Base-by-base conservation (phyloP, 495 filamentous ascomycete species). In the Xylaria grammica region DNA sequence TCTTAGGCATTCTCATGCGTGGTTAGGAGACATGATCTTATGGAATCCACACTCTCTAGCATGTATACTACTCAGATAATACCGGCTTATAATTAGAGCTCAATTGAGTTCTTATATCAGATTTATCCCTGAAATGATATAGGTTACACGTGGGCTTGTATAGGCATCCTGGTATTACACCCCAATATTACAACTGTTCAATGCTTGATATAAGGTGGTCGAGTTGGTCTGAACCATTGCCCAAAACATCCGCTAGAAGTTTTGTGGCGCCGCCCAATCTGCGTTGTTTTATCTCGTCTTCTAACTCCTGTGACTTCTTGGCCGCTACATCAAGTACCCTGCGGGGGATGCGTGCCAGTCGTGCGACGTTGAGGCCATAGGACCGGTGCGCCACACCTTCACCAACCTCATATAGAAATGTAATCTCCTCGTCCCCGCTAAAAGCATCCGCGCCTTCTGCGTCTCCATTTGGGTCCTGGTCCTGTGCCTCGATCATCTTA, bases 281-380 rank as follows among this genome's bases (percentile, higher is more conserved):
- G 65, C 86, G 85, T 65, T 79, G 80, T 67, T 81, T 87, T 65
- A 94, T 87, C 64, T 84, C 83, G 42, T 87, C 85, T 76, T 99
- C 95, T 70, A 99, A 67, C 76, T 94, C 87, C 30, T 80, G 80
- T 69, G 91, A 95, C 79, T 96, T 96, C 57, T 82, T 74, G 22
- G 84, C 87, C 10, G 96, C 95, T 32, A 91, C 81, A 22, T 94
- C 89, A 22, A 98, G 72, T 34, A 97, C 87, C 17, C 83, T 75
- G 15, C 82, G 78, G 4, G 96, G 93, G 30, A 99, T 82, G 55
- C 91, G 89, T 32, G 96, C 96, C 55, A 99, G 73, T 30, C 91
- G 81, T 6, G 95, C 95, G 26, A 98, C 95, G 74, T 98, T 98
- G 17, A 99, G 76, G 3, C 95, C 95, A 71, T 99, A 99, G 36